phyloP scores from a whole-genome alignment of 148 eudicot genomes.

The Chenopodium album region DNA sequence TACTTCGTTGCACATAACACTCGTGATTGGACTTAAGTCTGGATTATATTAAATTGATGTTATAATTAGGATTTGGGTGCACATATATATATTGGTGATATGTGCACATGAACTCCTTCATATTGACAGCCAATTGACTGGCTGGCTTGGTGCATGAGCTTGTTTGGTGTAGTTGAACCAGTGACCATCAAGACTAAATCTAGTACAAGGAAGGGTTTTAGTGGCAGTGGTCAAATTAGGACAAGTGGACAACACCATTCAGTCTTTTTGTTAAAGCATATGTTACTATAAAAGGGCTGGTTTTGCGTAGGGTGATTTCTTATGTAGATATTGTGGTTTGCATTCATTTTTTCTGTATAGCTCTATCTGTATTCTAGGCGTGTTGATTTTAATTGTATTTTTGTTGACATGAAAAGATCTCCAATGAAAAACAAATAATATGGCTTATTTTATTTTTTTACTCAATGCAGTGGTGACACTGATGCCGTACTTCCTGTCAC shows the following conservation, averaged over 20 bases:
- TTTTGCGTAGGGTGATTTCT: no score
- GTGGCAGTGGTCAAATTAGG: not conserved
- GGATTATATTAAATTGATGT: not conserved
- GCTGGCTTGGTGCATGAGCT: not conserved
- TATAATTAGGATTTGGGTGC: not conserved
- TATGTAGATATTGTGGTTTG: no score
- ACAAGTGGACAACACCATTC: no score
- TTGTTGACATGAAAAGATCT: not conserved
- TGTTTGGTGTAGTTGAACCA: not conserved
- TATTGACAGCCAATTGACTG: not conserved
- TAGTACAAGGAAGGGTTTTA: not conserved
- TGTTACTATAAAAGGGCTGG: no score
- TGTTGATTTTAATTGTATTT: not conserved
- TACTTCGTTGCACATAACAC: not conserved
- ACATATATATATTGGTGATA: not conserved
- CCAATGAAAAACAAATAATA: not conserved
- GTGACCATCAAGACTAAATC: not conserved
- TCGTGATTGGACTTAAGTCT: not conserved
- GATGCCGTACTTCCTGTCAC: slow-evolving; percentile 89
- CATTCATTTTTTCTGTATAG: no score
- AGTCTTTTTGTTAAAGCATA: no score
- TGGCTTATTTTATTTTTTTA: not conserved
- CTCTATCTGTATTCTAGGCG: not conserved
- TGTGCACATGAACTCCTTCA: not conserved
- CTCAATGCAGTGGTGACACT: slow-evolving; percentile 71